Evolutionary conservation across 2,329 filamentous ascomycete species (phyloP).

Genomic region (Coniella vitis): DNA sequence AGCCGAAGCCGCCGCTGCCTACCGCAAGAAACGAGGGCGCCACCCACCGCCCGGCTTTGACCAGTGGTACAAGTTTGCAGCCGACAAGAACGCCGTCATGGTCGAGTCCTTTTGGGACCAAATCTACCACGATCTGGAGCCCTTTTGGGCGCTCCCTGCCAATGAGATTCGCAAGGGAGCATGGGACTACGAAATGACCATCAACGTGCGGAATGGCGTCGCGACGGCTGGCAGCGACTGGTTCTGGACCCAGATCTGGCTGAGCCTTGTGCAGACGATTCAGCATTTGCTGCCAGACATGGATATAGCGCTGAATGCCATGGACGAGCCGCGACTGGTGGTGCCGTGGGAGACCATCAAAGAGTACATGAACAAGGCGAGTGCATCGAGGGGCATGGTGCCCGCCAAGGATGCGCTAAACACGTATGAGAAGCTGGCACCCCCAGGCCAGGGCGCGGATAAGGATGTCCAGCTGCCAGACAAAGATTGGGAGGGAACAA

Average conservation of each 20-base stretch:
- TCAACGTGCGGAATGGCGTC: slow-evolving; percentile 47
- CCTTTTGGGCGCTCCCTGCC: slow-evolving; percentile 48
- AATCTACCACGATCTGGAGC: slow-evolving; percentile 55
- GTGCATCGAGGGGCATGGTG: slow-evolving; percentile 37
- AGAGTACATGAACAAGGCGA: slow-evolving; percentile 45
- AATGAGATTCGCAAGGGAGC: slow-evolving; percentile 43
- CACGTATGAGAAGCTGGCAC: slow-evolving; percentile 36
- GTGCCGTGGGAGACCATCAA: slow-evolving; percentile 57
- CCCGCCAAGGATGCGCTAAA: slow-evolving; percentile 37
- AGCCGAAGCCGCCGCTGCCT: slow-evolving; percentile 45
- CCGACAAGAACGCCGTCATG: slow-evolving; percentile 44
- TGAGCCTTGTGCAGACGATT: slow-evolving; percentile 45
- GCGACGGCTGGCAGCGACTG: slow-evolving; percentile 46
- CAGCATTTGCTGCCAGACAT: slow-evolving; percentile 56
- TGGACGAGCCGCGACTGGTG: slow-evolving; percentile 61
- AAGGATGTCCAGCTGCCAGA: slow-evolving; percentile 27
- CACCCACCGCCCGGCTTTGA: slow-evolving; percentile 60
- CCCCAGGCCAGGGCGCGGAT: slow-evolving; percentile 29
- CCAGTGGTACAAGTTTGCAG: slow-evolving; percentile 50
- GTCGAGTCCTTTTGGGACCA: slow-evolving; percentile 60
- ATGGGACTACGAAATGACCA: slow-evolving; percentile 52
- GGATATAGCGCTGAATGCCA: slow-evolving; percentile 59
- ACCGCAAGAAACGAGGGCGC: slow-evolving; percentile 48
- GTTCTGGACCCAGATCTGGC: slow-evolving; percentile 54
- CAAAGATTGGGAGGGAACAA: slow-evolving; percentile 45